phyloP scores from a whole-genome alignment of 2,329 filamentous ascomycete genomes.

The Paecilomyces dactylethromorphus region DNA sequence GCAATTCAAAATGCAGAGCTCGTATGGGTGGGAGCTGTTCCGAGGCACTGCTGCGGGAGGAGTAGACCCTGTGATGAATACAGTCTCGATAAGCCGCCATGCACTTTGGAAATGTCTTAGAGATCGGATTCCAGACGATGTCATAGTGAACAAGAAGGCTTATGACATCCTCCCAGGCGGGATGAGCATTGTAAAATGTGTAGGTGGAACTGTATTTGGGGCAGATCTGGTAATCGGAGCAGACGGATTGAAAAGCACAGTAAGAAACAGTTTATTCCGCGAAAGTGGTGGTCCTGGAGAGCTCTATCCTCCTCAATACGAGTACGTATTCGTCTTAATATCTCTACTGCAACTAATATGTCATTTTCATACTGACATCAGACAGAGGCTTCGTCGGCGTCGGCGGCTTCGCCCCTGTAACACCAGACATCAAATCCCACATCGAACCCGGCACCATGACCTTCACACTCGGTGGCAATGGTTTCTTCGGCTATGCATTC shows the following conservation, averaged over 20 bases:
- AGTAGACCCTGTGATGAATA: slow-evolving; percentile 16
- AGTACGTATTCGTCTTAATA: slow-evolving; percentile 18
- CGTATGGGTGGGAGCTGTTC: slow-evolving; percentile 27
- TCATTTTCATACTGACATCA: background rate
- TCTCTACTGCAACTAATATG: background rate
- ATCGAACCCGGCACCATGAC: slow-evolving; percentile 34
- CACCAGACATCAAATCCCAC: slow-evolving; percentile 16
- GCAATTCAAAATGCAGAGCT: slow-evolving; percentile 26
- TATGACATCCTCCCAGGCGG: slow-evolving; percentile 17
- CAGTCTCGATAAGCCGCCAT: slow-evolving; percentile 32
- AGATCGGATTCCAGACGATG: slow-evolving; percentile 24
- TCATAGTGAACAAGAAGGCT: slow-evolving; percentile 28
- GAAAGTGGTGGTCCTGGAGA: slow-evolving; percentile 22
- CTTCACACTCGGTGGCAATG: slow-evolving; percentile 42
- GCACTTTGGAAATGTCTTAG: slow-evolving; percentile 32
- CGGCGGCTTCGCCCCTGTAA: slow-evolving; percentile 38
- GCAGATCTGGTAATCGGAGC: slow-evolving; percentile 39
- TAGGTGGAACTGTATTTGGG: slow-evolving; percentile 23
- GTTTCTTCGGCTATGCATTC: slow-evolving; percentile 46
- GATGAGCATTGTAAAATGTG: slow-evolving; percentile 25
- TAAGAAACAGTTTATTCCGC: slow-evolving; percentile 31
- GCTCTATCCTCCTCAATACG: slow-evolving; percentile 33
- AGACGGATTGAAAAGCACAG: slow-evolving; percentile 34
- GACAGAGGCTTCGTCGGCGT: slow-evolving; percentile 37
- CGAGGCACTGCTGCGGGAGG: slow-evolving; percentile 12